Percentiles rank a stretch among this genome's conserved stretches.
phyloP scores from a whole-genome alignment of 371 early-diverging fungal species.

The Mortierella sp. region DNA sequence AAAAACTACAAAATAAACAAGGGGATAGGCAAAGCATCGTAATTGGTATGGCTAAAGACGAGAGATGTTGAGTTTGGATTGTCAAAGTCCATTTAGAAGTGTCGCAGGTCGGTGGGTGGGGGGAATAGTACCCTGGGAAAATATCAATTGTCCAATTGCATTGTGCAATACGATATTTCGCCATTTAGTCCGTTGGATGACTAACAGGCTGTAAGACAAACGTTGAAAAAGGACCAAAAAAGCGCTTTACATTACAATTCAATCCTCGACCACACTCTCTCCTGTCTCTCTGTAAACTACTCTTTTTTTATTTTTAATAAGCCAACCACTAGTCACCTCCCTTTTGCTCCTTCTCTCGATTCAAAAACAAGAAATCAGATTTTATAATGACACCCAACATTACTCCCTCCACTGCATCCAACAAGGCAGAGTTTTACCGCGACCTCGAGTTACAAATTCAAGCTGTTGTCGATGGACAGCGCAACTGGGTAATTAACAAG shows the following conservation, averaged over 20 bases:
- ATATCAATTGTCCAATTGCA: constrained; percentile 1
- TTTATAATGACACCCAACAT: constrained; percentile 42
- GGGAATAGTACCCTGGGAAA: not conserved
- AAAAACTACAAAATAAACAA: not conserved
- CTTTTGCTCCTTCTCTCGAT: not conserved
- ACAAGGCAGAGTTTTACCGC: constrained; percentile 68
- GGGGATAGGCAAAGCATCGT: not conserved
- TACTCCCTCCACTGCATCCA: constrained; percentile 29
- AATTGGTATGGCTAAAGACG: too few relatives aligned
- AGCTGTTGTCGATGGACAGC: constrained; percentile 66
- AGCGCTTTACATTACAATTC: too few relatives aligned
- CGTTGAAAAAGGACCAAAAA: constrained; percentile 1
- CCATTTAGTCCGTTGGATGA: not conserved
- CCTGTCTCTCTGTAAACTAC: not conserved
- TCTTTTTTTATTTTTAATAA: not conserved
- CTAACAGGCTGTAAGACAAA: not conserved
- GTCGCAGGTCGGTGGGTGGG: too few relatives aligned
- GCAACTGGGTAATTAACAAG: constrained; percentile 63
- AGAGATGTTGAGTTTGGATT: too few relatives aligned
- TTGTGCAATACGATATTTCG: not conserved
- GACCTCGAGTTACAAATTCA: constrained; percentile 64
- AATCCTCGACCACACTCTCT: not conserved
- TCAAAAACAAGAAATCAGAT: not conserved
- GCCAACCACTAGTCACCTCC: not conserved
- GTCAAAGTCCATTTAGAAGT: too few relatives aligned